Conservation (phyloP, 2,329 filamentous ascomycete genomes). For the Aspergillus sp. region DNA sequence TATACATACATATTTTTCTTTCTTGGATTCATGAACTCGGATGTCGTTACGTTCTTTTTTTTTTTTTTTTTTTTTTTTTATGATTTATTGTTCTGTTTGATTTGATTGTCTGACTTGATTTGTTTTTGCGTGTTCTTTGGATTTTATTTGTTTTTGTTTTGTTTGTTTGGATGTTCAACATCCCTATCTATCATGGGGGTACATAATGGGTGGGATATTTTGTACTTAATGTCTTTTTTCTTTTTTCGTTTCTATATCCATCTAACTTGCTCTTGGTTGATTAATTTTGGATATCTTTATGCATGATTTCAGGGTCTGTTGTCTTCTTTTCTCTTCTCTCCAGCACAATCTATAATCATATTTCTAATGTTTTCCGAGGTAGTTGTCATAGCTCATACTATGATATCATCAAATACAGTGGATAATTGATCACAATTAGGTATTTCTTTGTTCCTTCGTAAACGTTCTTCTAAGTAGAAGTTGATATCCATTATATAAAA, state of each 20-base stretch:
- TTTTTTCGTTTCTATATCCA: neutral
- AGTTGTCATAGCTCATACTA: neutral
- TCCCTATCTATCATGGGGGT: neutral
- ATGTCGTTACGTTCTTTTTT: conserved; percentile 12
- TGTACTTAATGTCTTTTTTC: neutral
- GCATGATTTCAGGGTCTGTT: neutral
- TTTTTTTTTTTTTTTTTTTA: conserved; percentile 1
- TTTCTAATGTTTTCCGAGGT: too few species aligned
- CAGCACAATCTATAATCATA: too few species aligned
- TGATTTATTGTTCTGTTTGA: neutral
- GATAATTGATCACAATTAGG: neutral
- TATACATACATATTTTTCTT: neutral
- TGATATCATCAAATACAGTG: neutral
- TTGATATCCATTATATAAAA: neutral
- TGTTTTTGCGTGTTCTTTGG: neutral
- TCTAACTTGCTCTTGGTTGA: neutral
- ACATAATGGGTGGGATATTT: neutral
- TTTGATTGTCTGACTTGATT: neutral
- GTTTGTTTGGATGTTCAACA: neutral
- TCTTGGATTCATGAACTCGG: conserved; percentile 6
- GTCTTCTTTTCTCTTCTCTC: neutral
- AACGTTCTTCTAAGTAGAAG: neutral
- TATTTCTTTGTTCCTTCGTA: neutral
- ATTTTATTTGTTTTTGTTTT: neutral
- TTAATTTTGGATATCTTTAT: neutral